Conservation (phyloP, 495 filamentous ascomycete genomes). For the Copromyces sp. region DNA sequence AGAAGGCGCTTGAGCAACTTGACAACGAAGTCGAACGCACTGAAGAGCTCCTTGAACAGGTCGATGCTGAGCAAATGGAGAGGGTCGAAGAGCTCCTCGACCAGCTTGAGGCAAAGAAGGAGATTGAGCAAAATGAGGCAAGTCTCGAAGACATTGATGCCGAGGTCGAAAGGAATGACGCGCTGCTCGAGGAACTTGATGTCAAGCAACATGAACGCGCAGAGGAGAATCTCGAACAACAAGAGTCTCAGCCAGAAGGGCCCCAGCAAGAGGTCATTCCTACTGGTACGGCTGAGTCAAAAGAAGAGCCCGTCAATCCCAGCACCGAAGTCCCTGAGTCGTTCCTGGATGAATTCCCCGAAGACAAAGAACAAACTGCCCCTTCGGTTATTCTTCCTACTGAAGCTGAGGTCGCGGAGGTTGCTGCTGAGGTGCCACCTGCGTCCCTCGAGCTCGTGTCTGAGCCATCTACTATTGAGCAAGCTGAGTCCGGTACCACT, state of each 20-base stretch:
- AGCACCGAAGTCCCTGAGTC: not conserved
- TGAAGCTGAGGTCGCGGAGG: not conserved
- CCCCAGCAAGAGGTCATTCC: not conserved
- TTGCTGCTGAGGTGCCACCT: not conserved
- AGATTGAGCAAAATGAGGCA: not conserved
- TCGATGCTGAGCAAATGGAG: not conserved
- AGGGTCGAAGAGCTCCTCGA: not conserved
- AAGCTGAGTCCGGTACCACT: not conserved
- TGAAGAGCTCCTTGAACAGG: not conserved
- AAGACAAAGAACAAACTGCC: not conserved
- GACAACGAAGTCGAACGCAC: not conserved
- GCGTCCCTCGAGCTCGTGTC: not conserved
- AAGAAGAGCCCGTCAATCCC: not conserved
- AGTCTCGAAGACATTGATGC: not conserved
- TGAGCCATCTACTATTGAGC: not conserved
- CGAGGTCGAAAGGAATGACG: not conserved
- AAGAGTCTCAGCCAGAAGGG: not conserved
- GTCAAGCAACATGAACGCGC: not conserved
- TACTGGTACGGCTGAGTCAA: not conserved
- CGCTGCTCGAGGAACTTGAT: not conserved
- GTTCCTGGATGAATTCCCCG: not conserved
- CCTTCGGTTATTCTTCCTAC: not conserved
- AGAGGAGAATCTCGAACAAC: not conserved
- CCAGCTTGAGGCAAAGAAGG: not conserved
- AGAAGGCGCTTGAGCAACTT: not conserved